phyloP scores from a whole-genome alignment of 2,329 filamentous ascomycete genomes.

The Diplodia intermedia region DNA sequence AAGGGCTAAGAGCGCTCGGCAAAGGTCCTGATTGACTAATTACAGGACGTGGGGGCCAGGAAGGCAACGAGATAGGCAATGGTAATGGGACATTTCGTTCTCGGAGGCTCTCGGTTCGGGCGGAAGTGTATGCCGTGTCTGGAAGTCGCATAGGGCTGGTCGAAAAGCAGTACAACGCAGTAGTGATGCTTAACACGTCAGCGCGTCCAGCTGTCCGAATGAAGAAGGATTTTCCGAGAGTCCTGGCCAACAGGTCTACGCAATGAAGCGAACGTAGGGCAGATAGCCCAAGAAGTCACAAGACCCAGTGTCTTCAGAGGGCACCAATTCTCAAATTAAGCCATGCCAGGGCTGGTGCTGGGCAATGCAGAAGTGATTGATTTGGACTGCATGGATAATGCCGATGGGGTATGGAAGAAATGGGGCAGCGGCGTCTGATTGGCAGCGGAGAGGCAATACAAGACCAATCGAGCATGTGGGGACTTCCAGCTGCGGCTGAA shows the following conservation, averaged over 20 bases:
- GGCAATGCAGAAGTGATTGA: not conserved
- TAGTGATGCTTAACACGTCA: not conserved
- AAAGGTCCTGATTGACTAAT: not conserved
- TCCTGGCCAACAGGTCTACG: not conserved
- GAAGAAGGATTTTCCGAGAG: not conserved
- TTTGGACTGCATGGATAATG: not conserved
- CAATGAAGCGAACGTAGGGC: not conserved
- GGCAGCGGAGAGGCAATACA: not conserved
- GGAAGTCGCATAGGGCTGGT: not conserved
- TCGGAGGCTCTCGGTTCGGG: too few species aligned
- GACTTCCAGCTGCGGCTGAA: not conserved
- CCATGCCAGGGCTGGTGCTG: not conserved
- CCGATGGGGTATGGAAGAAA: not conserved
- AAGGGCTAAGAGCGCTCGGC: not conserved
- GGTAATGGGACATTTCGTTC: too few species aligned
- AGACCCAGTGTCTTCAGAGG: not conserved
- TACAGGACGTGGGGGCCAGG: not conserved
- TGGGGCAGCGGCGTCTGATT: too few species aligned
- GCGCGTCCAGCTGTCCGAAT: not conserved
- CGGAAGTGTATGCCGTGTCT: too few species aligned
- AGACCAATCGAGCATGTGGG: not conserved
- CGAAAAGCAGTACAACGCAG: not conserved
- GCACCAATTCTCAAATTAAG: not conserved
- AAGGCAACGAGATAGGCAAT: not conserved
- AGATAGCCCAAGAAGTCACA: not conserved